A percentile compares a stretch with the other conserved stretches of the same genome.
Conservation (phyloP, 805 yeast genomes). For the Starmerella sirachaensis region DNA sequence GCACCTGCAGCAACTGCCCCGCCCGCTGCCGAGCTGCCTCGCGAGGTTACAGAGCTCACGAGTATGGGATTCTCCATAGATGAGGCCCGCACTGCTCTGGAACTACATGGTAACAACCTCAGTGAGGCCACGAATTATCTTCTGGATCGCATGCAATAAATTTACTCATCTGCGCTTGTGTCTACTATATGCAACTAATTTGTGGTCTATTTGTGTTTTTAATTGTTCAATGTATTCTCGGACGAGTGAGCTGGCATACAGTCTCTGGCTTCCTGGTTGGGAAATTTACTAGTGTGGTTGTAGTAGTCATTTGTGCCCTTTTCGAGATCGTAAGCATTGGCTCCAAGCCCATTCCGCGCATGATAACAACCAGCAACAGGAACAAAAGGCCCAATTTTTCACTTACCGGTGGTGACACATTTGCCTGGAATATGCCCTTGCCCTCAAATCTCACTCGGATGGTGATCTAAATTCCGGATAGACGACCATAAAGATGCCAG, state of each 20-base stretch:
- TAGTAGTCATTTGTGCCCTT: no score
- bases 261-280: no score
- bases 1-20: slow-evolving; percentile 23
- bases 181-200: background rate
- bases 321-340: no score
- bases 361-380: no score
- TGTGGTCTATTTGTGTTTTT: background rate
- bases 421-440: background rate
- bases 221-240: background rate
- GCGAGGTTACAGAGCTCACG: slow-evolving; percentile 41
- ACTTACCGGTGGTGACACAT: background rate
- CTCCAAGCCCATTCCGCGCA: no score
- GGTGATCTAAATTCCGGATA: background rate
- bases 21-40: background rate
- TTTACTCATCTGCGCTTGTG: background rate
- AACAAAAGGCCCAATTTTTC: no score
- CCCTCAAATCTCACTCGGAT: background rate
- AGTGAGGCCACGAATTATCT: slow-evolving; percentile 80
- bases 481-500: no score
- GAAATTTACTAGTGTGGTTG: no score
- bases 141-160: slow-evolving; percentile 36
- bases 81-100: slow-evolving; percentile 57
- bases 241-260: background rate
- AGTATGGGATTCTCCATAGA: slow-evolving; percentile 79
- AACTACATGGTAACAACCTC: slow-evolving; percentile 57